Evolutionary conservation across 192 early-diverging fungal species (phyloP).

Genomic region (Coemansia sp.): DNA sequence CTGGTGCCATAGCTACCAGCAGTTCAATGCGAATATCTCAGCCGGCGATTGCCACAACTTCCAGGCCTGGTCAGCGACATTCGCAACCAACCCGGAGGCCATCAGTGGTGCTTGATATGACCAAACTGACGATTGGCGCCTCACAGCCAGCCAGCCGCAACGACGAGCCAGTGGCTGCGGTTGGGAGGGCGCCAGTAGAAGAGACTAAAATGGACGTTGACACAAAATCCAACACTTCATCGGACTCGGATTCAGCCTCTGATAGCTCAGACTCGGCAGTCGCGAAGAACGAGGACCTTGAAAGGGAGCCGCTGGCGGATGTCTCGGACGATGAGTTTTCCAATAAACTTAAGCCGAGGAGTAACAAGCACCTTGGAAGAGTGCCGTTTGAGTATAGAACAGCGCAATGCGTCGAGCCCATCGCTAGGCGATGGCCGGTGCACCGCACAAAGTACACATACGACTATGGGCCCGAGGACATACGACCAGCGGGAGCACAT

Average conservation of each 20-base stretch:
- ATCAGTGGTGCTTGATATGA: neutral
- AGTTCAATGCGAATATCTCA: neutral
- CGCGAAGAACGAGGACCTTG: neutral
- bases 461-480: neutral
- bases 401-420: neutral
- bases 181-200: neutral
- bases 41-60: neutral
- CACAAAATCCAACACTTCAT: neutral
- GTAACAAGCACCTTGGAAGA: neutral
- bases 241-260: neutral
- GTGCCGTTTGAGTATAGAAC: neutral
- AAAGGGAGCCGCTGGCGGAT: neutral
- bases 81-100: neutral
- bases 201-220: neutral
- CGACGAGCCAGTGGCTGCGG: neutral
- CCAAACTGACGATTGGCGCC: neutral
- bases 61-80: neutral
- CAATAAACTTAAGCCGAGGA: neutral
- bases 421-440: neutral
- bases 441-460: constrained; percentile 5
- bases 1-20: neutral
- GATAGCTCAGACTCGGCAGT: neutral
- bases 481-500: neutral
- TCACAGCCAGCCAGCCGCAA: neutral
- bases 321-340: neutral